These are phyloP conservation scores for Neurospora tetraspora DNA, from an alignment of 495 filamentous ascomycete species.

Conservation along the genomic window DNA sequence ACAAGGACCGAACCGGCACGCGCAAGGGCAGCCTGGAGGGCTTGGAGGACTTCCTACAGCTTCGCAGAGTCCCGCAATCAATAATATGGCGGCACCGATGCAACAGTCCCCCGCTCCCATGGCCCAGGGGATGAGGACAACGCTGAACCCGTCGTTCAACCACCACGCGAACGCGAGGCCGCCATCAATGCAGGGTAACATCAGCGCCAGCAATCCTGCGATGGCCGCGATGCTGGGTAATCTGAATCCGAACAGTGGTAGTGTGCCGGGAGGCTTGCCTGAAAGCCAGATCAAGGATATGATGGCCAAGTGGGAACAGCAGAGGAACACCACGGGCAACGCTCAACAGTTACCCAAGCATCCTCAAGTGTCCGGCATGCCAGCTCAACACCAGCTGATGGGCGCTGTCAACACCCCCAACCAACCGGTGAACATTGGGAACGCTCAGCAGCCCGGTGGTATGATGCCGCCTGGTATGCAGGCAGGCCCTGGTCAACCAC, in stretches of 20 bases:
- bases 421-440: constrained; percentile 12
- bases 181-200: constrained; percentile 8
- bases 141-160: constrained; percentile 22
- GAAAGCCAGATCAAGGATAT: constrained; percentile 34
- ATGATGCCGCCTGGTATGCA: constrained; percentile 1
- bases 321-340: constrained; percentile 6
- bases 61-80: constrained; percentile 43
- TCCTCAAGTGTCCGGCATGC: constrained; percentile 12
- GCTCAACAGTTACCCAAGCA: constrained; percentile 10
- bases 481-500: not conserved
- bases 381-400: constrained; percentile 12
- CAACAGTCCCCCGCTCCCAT: constrained; percentile 33
- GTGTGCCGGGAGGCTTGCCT: constrained; percentile 17
- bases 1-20: constrained; percentile 25
- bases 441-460: constrained; percentile 10
- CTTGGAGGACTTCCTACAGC: constrained; percentile 30
- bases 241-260: constrained; percentile 19
- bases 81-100: constrained; percentile 39
- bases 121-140: constrained; percentile 23
- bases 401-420: constrained; percentile 1
- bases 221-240: constrained; percentile 18
- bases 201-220: constrained; percentile 8
- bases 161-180: constrained; percentile 24
- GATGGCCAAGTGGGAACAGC: constrained; percentile 28
- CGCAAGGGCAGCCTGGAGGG: constrained; percentile 40